Conservation (phyloP, 2,329 filamentous ascomycete genomes). For the Xylaria sp. region DNA sequence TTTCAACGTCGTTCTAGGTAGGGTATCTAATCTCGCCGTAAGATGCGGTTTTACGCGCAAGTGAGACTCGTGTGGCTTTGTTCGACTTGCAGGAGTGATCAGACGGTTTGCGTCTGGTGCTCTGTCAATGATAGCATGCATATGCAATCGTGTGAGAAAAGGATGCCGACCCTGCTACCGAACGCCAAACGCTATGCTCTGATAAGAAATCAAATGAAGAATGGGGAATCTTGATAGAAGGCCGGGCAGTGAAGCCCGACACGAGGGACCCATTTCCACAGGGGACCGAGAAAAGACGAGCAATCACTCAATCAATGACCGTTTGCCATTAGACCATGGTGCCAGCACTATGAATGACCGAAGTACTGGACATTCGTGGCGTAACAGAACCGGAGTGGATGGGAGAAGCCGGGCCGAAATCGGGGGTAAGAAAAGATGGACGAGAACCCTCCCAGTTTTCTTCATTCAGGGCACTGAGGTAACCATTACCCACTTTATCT, state of each 20-base stretch:
- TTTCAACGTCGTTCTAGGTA: constrained; percentile 2
- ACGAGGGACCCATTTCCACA: constrained; percentile 16
- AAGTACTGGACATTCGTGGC: constrained; percentile 37
- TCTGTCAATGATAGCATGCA: constrained; percentile 15
- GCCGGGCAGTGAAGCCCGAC: constrained; percentile 16
- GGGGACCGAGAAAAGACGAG: constrained; percentile 7
- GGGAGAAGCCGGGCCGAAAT: constrained; percentile 35
- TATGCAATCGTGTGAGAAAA: constrained; percentile 17
- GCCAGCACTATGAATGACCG: constrained; percentile 50
- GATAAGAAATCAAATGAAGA: constrained; percentile 24
- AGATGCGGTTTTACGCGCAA: neutral
- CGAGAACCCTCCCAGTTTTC: constrained; percentile 56
- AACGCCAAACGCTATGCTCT: constrained; percentile 36
- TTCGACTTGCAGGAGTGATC: constrained; percentile 5
- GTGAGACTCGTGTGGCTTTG: neutral
- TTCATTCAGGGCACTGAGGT: constrained; percentile 80
- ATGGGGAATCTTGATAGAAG: constrained; percentile 19
- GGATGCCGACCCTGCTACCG: constrained; percentile 21
- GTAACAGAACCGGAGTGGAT: constrained; percentile 35
- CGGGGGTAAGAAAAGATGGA: constrained; percentile 36
- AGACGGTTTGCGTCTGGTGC: constrained; percentile 1
- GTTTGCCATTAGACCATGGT: constrained; percentile 41
- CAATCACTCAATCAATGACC: constrained; percentile 14
- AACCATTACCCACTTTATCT: constrained; percentile 78
- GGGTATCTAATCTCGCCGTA: neutral